Base-by-base conservation (phyloP, 768 basidiomycete genomes). In the Sarcodon sp. region DNA sequence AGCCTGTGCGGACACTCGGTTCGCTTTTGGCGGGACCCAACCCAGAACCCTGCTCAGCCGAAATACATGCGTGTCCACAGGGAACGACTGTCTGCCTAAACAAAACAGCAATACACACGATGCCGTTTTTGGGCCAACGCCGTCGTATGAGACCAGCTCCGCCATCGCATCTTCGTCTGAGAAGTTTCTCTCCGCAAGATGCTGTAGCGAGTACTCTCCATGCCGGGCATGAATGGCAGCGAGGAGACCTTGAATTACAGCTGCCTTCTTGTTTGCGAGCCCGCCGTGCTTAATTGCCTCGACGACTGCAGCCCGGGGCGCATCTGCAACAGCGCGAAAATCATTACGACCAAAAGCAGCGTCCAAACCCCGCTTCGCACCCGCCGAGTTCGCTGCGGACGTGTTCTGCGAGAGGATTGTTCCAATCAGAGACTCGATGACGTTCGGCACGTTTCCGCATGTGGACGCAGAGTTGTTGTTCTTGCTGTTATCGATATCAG, bases 11-110 rank as follows among this genome's bases (percentile, higher is more conserved):
- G 65, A 64, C 2, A 80, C 67, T 1, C 75, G 59, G 55, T 77
- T 69, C 12, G 76, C 71, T 21, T 48, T 55, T 7, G 55, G 43
- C 6, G 76, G 75, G 0, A 75, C 68, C 74, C 76, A 76, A 0
- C 69, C 71, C 9, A 77, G 61, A 6, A 79, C 48, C 46, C 64
- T 73, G 58, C 69, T 70, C 48, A 79, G 57, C 11, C 78, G 65
- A 54, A 70, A 80, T 21, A 81, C 72, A 51, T 80, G 78, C 7
- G 79, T 81, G 51, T 81, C 79, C 44, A 81, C 79, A 0, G 79
- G 76, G 48, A 80, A 80, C 0, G 75, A 73, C 41, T 74, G 66
- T n/a, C 79, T 65, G 4, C 72, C 76, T 6, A 81, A 64, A 52
- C 76, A 77, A 57, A 80, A 78, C 18, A 79, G 64, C 10, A 80